These are phyloP conservation scores for Monosporascus sp. DNA, from an alignment of 2,329 filamentous ascomycete species.

Conservation along the genomic window DNA sequence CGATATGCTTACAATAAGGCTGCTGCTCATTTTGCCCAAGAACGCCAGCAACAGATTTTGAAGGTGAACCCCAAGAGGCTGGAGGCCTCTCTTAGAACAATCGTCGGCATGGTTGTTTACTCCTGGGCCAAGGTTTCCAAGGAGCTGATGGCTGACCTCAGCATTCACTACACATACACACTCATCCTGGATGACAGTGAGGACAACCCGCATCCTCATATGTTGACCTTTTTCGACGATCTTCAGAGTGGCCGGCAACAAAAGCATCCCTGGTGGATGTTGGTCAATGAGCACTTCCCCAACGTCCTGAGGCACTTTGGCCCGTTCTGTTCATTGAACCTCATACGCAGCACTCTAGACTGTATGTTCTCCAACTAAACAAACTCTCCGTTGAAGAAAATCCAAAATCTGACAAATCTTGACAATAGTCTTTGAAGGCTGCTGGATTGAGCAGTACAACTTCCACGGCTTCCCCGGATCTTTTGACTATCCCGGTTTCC, in stretches of 20 bases:
- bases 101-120: constrained; percentile 25
- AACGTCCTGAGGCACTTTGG: constrained; percentile 13
- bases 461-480: constrained; percentile 13
- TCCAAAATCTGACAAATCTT: too few species aligned
- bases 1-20: constrained; percentile 11
- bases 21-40: constrained; percentile 14
- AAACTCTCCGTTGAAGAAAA: too few species aligned
- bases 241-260: constrained; percentile 9
- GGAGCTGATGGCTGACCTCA: constrained; percentile 14
- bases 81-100: constrained; percentile 12
- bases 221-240: constrained; percentile 13
- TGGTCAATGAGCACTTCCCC: constrained; percentile 14
- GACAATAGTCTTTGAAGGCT: constrained; percentile 11
- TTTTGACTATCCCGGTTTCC: constrained; percentile 14
- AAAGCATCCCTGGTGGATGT: constrained; percentile 10
- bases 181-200: constrained; percentile 14
- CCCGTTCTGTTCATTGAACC: constrained; percentile 10
- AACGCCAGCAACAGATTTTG: constrained; percentile 4
- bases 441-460: constrained; percentile 18
- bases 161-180: constrained; percentile 15
- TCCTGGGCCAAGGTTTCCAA: constrained; percentile 18
- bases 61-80: constrained; percentile 8
- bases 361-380: too few species aligned
- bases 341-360: constrained; percentile 10
- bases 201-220: constrained; percentile 7